Evolutionary conservation across 352 stramenopile species (phyloP).

Genomic region (Plasmopara halstedii): DNA sequence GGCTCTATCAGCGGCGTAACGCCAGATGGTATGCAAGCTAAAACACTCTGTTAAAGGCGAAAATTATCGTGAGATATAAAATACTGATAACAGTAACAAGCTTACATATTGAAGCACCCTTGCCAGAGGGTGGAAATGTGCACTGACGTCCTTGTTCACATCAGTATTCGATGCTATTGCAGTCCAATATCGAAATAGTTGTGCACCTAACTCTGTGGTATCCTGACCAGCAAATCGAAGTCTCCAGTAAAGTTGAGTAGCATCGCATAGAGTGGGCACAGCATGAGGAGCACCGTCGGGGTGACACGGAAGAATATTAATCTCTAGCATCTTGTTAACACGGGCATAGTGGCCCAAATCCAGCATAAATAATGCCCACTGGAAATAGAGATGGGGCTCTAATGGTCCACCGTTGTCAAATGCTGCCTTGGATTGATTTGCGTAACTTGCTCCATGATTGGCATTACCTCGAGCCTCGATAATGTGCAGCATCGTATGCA

Average conservation of each 20-base stretch:
- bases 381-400: slow-evolving; percentile 70
- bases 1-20: slow-evolving; percentile 17
- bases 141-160: slow-evolving; percentile 9
- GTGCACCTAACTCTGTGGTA: slow-evolving; percentile 39
- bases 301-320: slow-evolving; percentile 55
- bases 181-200: slow-evolving; percentile 50
- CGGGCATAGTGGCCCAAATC: slow-evolving; percentile 77
- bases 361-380: slow-evolving; percentile 76
- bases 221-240: slow-evolving; percentile 71
- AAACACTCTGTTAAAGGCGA: slow-evolving; percentile 38
- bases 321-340: slow-evolving; percentile 72
- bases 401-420: slow-evolving; percentile 74
- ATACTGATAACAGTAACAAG: neutral
- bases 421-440: slow-evolving; percentile 67
- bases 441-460: slow-evolving; percentile 78
- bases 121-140: slow-evolving; percentile 38
- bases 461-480: slow-evolving; percentile 71
- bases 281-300: slow-evolving; percentile 34
- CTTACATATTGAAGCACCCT: slow-evolving; percentile 54
- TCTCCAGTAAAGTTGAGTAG: slow-evolving; percentile 80
- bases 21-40: slow-evolving; percentile 34
- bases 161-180: slow-evolving; percentile 16
- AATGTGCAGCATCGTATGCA: slow-evolving; percentile 75
- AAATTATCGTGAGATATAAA: slow-evolving; percentile 1
- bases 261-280: slow-evolving; percentile 51